Evolutionary conservation across 139 green algal species (phyloP).

Genomic region (Tetradesmus obliquus): DNA sequence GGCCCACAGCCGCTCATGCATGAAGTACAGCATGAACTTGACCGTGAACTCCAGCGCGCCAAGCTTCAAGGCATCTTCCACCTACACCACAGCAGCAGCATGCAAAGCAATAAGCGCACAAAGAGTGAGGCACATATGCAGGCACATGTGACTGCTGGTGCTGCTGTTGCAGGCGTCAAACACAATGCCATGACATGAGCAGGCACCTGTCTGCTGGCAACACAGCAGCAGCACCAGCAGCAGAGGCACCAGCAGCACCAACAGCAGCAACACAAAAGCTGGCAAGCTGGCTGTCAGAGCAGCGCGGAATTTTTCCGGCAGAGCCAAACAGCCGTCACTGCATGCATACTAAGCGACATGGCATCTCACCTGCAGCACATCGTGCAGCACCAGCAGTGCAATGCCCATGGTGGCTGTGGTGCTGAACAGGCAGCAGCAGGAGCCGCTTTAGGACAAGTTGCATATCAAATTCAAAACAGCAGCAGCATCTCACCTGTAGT

Average conservation of each 20-base stretch:
- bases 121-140: neutral
- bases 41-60: slow-evolving; percentile 30
- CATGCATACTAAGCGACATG: neutral
- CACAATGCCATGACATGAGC: neutral
- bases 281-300: too few relatives aligned
- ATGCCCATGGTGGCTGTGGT: slow-evolving; percentile 26
- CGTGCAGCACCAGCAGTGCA: slow-evolving; percentile 27
- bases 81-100: slow-evolving; percentile 2
- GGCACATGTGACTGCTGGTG: neutral
- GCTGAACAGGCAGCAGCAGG: slow-evolving; percentile 29
- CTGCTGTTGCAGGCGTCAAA: neutral
- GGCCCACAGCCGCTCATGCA: slow-evolving; percentile 42
- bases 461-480: neutral
- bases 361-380: slow-evolving; percentile 6
- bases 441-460: too few relatives aligned
- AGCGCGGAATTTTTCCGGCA: too few relatives aligned
- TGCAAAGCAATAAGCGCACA: neutral
- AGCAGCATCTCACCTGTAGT: neutral
- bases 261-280: too few relatives aligned
- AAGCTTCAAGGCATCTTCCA: slow-evolving; percentile 42
- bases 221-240: too few relatives aligned
- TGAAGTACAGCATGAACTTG: slow-evolving; percentile 41
- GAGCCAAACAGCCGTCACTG: too few relatives aligned
- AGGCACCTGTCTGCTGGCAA: too few relatives aligned
- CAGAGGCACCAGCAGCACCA: too few relatives aligned